Base-by-base conservation (phyloP, 805 yeast species). In the Phaffomyces antillensis region DNA sequence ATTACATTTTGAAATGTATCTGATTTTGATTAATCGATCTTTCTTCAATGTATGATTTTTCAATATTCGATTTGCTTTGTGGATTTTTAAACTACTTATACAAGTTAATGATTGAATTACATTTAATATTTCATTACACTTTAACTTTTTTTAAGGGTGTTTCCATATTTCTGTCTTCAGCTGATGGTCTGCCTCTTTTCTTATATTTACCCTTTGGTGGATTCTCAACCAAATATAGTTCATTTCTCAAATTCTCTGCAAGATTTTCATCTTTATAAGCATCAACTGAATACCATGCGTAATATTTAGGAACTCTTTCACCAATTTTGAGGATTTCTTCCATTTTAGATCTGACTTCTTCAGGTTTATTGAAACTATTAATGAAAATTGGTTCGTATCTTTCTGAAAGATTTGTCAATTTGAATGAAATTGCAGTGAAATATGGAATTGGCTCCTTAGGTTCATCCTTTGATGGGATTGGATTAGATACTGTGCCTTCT, bases 281-380 rank as follows among this genome's bases (percentile, higher is more conserved):
- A 61, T 85, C 93, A 11, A 91, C 70, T 54, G 85, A 87, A 56
- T 83, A 86, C 96, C 96, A 89, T 18, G 88, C 66, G 58, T 83
- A 76, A 53, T 78, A 77, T 31, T 76, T 76, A 7, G 82, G 66
- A 4, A 79, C 64, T 46, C 88, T 71, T 1, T 70, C 68, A 2
- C 96, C 96, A 17, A 63, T 66, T 15, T 68, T 66, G 44, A 88
- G 60, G 5, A 82, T 74, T 10, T 71, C 65, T 35, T 71, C 70
- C 96, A 91, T 88, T 17, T 71, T 64, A 16, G 65, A 62, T 40
- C 72, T 76, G 0, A 83, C 91, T 16, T 75, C 69, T 2, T 75
- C 77, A 15, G 70, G 55, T 2, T 79, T 75, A 33, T 74, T 68
- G 36, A 86, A 81, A 61, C 95, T 81, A 54, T 86, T 77, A 34